Percentiles rank a stretch among this genome's conserved stretches.
Evolutionary conservation across 2,329 filamentous ascomycete genomes (phyloP).

Genomic region (Aspergillus fumigatus): DNA sequence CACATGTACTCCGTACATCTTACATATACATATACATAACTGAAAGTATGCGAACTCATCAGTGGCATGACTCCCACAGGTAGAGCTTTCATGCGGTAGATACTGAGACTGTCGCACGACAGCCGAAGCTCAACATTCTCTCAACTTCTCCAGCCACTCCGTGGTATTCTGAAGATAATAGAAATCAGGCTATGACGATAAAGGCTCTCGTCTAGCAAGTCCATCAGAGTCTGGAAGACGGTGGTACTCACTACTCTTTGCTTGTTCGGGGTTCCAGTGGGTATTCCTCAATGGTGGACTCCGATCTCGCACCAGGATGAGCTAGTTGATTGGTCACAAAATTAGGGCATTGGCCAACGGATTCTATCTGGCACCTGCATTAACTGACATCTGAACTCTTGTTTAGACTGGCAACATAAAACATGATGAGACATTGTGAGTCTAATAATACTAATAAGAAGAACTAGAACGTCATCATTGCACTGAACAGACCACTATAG

Average conservation of each 20-base stretch:
- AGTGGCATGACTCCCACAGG: background rate
- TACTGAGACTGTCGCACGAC: background rate
- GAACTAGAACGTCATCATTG: no score
- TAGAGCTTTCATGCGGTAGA: background rate
- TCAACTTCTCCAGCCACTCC: no score
- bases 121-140: background rate
- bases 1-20: no score
- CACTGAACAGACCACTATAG: background rate
- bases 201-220: background rate
- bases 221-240: background rate
- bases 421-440: no score
- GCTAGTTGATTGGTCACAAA: background rate
- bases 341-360: background rate
- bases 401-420: background rate
- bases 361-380: background rate
- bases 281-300: background rate
- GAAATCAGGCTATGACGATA: background rate
- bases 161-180: background rate
- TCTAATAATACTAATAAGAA: no score
- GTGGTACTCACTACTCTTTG: background rate
- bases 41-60: background rate
- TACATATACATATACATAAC: background rate
- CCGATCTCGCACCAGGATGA: background rate
- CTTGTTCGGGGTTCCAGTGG: background rate
- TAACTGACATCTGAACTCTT: background rate